Percentiles rank a stretch among this genome's conserved stretches.
Evolutionary conservation across 192 early-diverging fungal species (phyloP).

Genomic region (Coemansia sp.): DNA sequence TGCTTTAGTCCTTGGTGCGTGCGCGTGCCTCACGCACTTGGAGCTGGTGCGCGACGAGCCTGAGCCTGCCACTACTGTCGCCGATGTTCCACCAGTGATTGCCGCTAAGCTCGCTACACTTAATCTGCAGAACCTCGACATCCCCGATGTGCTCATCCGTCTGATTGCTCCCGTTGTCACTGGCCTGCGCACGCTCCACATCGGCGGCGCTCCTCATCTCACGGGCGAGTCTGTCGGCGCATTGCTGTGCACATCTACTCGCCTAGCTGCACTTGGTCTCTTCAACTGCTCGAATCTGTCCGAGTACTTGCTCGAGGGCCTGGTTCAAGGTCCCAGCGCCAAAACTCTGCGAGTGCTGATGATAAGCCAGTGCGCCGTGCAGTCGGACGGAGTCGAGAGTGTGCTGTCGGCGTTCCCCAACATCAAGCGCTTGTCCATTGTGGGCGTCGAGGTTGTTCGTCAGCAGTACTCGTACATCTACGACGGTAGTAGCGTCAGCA

Average conservation of each 20-base stretch:
- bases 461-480: conserved; percentile 37
- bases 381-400: conserved; percentile 44
- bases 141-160: conserved; percentile 21
- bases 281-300: conserved; percentile 27
- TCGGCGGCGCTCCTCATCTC: conserved; percentile 21
- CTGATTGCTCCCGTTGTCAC: conserved; percentile 19
- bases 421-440: conserved; percentile 28
- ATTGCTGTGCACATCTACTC: conserved; percentile 19
- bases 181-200: conserved; percentile 35
- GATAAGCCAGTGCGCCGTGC: conserved; percentile 36
- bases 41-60: conserved; percentile 36
- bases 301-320: conserved; percentile 18
- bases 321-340: conserved; percentile 32
- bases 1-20: conserved; percentile 4
- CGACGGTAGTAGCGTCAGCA: neutral
- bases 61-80: conserved; percentile 1
- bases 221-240: conserved; percentile 20
- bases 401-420: conserved; percentile 24
- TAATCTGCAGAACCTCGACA: conserved; percentile 29
- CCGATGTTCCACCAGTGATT: conserved; percentile 3
- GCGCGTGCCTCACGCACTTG: conserved; percentile 19
- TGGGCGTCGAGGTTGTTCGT: conserved; percentile 38
- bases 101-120: conserved; percentile 29
- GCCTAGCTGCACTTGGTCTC: conserved; percentile 32
- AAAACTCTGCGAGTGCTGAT: conserved; percentile 23